Evolutionary conservation across 129 eudicot genomes (phyloP), one percentile per base, ranked within the genome.

Genomic region (Escallonia herrerae): DNA sequence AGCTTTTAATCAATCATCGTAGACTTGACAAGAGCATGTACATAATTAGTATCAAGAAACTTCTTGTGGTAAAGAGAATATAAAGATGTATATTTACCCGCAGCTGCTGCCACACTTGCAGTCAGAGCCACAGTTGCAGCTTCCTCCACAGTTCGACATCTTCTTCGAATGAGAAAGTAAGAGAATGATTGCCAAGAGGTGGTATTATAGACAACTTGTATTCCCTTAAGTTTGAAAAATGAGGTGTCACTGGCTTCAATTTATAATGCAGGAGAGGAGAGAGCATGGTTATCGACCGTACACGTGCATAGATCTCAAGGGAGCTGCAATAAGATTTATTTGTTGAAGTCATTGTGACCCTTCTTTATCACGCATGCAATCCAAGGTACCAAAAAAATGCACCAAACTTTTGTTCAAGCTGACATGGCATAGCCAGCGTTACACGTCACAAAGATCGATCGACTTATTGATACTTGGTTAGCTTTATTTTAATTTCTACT

Each of bases 101-200:
- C 33, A 22, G 33, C 33, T 22, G 33, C 33, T 22, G 40, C 37
- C 2, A 56, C 75, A 89, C 62, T 72, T 74, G 81, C 96, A 88
- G 89, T 71, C 62, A 60, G 84, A 73, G 22, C 96, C 96, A 56
- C 96, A 89, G 12, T 71, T 66, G 37, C 96, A 89, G 76, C 56
- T 84, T 60, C 78, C 79, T 39, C 73, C 75, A 55, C 87, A 80
- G 73, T 13, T 53, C 78, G 87, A 84, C 91, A 84, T 84, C 49
- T 69, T 84, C 57, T 59, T 59, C n/a, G 2, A 12, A 11, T 59
- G 46, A 59, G 2, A 64, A 15, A 3, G 1, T 7, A 43, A 3
- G 38, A 10, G 3, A 40, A 45, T 22, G 58, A 43, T 2, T 70
- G 8, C 42, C 7, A 48, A 62, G 11, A 37, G 59, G 41, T 39